A percentile compares a stretch with the other conserved stretches of the same genome.
phyloP scores from a whole-genome alignment of 257 asterid genomes.

The Cynanchum wilfordii region DNA sequence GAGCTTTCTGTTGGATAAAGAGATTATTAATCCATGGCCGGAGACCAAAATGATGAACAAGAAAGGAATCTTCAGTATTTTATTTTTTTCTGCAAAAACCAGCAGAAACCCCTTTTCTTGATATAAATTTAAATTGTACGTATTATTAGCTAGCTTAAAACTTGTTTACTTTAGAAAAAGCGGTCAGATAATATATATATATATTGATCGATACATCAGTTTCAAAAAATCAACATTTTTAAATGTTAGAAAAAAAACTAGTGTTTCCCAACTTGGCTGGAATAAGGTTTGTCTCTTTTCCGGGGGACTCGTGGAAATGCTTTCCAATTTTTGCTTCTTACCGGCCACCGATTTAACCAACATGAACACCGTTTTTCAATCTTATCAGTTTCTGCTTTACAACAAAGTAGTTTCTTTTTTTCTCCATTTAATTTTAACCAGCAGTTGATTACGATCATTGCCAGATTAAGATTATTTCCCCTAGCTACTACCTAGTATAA shows the following conservation, averaged over 20 bases:
- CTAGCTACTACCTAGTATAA: neutral
- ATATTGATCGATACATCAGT: too few relatives aligned
- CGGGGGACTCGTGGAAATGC: neutral
- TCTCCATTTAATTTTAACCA: neutral
- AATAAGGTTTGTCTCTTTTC: neutral
- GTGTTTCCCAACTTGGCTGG: neutral
- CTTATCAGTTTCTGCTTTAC: neutral
- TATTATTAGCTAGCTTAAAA: too few relatives aligned
- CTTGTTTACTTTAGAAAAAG: too few relatives aligned
- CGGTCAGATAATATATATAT: too few relatives aligned
- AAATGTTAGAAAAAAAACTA: neutral
- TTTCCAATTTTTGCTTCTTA: neutral
- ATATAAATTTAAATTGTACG: too few relatives aligned
- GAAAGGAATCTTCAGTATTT: slow-evolving; percentile 1
- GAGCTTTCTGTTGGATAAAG: neutral
- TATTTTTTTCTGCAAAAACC: neutral
- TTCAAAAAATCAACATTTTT: neutral
- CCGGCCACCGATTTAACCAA: neutral
- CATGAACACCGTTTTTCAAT: neutral
- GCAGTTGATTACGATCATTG: neutral
- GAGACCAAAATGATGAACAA: neutral
- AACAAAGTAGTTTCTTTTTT: neutral
- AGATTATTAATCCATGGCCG: neutral
- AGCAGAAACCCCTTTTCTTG: neutral
- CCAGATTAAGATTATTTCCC: neutral